Evolutionary conservation across 2,329 filamentous ascomycete genomes (phyloP).

Genomic region (Neocatenulostroma microsporum): DNA sequence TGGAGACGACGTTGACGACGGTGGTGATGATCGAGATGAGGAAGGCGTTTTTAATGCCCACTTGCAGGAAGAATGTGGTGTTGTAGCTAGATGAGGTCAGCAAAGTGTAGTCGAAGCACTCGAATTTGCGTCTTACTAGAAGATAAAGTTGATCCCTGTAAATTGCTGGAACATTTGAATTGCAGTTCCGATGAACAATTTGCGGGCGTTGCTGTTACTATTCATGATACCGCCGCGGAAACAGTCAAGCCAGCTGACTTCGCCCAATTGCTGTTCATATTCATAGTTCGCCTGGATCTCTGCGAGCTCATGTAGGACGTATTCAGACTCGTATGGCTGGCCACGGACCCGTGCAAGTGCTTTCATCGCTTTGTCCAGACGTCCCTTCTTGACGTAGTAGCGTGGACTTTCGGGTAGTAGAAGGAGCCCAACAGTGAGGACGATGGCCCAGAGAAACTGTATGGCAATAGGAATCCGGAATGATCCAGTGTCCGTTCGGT

Average conservation of each 20-base stretch:
- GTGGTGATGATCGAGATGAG: slow-evolving; percentile 79
- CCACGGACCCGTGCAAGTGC: slow-evolving; percentile 64
- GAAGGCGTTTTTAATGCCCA: slow-evolving; percentile 70
- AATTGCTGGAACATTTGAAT: slow-evolving; percentile 48
- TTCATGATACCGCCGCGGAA: slow-evolving; percentile 50
- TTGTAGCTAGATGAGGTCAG: too few species aligned
- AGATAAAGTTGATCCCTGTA: slow-evolving; percentile 91
- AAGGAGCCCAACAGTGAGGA: slow-evolving; percentile 64
- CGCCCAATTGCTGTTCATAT: slow-evolving; percentile 66
- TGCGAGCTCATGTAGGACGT: slow-evolving; percentile 68
- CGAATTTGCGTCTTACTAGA: slow-evolving; percentile 36
- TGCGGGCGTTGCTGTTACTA: slow-evolving; percentile 43
- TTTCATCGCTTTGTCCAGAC: slow-evolving; percentile 55
- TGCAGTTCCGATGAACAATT: slow-evolving; percentile 40
- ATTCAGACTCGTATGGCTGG: slow-evolving; percentile 63
- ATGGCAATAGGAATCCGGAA: slow-evolving; percentile 77
- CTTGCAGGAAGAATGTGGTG: slow-evolving; percentile 76
- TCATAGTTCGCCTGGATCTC: slow-evolving; percentile 87
- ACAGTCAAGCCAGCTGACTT: slow-evolving; percentile 59
- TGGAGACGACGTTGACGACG: slow-evolving; percentile 78
- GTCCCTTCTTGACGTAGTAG: slow-evolving; percentile 73
- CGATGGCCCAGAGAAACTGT: slow-evolving; percentile 71
- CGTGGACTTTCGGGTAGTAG: slow-evolving; percentile 78
- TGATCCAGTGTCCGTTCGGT: slow-evolving; percentile 53
- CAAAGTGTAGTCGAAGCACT: too few species aligned